Base-by-base conservation (phyloP, 2,329 filamentous ascomycete species). In the Fusarium domesticum region DNA sequence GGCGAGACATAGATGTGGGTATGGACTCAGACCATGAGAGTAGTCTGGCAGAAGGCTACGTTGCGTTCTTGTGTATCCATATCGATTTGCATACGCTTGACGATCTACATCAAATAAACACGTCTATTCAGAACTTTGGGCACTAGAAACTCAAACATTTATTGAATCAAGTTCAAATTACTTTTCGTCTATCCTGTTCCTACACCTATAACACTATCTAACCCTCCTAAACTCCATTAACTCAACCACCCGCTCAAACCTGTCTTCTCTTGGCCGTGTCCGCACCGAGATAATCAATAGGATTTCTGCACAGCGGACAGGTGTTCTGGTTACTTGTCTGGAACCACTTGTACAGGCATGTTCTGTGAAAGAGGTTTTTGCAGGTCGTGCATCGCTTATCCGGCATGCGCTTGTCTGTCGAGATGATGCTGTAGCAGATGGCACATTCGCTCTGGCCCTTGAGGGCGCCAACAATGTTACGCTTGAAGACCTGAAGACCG, bases 271-370 rank as follows among this genome's bases (percentile, higher is more conserved):
- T 69, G 8, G 55, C 56, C 35, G 67, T 70, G 44, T 73, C 70
- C 6, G 69, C 61, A 0, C 70, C 70, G 15, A 71, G 45, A 37
- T 82, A 83, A 42, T 81, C 78, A 65, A 96, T 96, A 17, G 87
- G 84, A 64, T 95, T 96, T 58, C 93, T 78, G 69, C 93, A 98
- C 53, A 98, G 73, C 37, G 93, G 93, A 68, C 93, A 98, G 37
- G 86, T 92, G 60, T 87, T 93, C 61, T 89, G 85, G 67, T 89
- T 95, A 64, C 90, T 96, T 58, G 79, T 92, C 75, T 89, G 87
- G 74, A 98, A 97, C 93, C 93, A 98, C 70, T 92, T 91, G 73
- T 89, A 96, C 69, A 98, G 69, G 70, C 93, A 98, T 3, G 81
- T 80, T 1, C 85, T 80, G 68, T 98, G 93, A 74, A 97, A 98